Base-by-base conservation (phyloP, 1,284 basidiomycete genomes). In the Inonotus hispidus region DNA sequence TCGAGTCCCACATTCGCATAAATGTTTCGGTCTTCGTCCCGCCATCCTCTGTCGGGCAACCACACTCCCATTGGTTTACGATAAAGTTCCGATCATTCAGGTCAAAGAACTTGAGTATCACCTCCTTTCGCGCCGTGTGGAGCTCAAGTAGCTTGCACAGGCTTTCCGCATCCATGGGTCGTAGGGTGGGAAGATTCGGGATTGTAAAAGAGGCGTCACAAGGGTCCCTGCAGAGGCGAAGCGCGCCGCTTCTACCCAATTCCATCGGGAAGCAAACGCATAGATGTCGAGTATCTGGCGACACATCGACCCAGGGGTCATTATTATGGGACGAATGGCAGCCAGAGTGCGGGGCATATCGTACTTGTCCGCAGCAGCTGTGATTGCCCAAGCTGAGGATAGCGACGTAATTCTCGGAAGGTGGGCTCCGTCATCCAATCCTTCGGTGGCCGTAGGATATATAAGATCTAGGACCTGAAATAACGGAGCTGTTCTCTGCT, bases 281-380 rank as follows among this genome's bases (percentile, higher is more conserved):
- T 61, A 64, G 6, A 60, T 39, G 6, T 47, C 37, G 14, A 64
- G 43, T 25, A 55, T 39, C 4, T 49, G 7, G 1, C 3, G 32
- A 7, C 35, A 32, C 10, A 61, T n/a, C 4, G 58, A 10, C 3
- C 43, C 29, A 2, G 58, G 29, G 45, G 21, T 52, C 49, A 56
- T 21, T 23, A 60, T 52, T 35, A 55, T 21, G 3, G 45, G 16
- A n/a, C 53, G 58, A 27, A 61, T 32, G 6, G 45, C 25, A 19
- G 49, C 39, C 10, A 61, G 25, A 10, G 41, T 56, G 7, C 35
- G 50, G 13, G 39, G 54, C 45, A 64, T 52, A 16, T 64, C 55
- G 53, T 58, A 64, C 47, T 64, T 61, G 59, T 64, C 63, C 16
- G 56, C 60, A 10, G 60, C 59, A 11, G 2, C 21, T 23, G 56